phyloP scores from a whole-genome alignment of 345 rosid genomes.

The Triadica sebifera region DNA sequence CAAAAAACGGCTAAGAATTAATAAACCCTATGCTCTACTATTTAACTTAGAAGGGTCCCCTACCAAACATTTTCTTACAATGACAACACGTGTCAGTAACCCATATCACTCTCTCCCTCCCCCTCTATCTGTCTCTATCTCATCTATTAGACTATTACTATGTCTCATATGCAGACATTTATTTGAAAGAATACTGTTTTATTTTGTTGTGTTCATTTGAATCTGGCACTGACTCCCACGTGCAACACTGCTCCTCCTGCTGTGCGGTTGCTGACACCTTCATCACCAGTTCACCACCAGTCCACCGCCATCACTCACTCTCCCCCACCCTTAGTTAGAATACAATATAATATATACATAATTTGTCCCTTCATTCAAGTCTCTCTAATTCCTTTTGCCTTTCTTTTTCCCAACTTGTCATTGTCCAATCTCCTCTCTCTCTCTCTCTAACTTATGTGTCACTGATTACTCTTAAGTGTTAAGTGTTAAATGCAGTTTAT shows the following conservation, averaged over 20 bases:
- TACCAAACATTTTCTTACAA: not conserved
- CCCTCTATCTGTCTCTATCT: not conserved
- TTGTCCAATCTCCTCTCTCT: constrained; percentile 12
- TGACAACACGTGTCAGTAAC: constrained; percentile 16
- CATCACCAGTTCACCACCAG: not conserved
- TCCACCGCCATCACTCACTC: too few species aligned
- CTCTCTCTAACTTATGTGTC: not conserved
- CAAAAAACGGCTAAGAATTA: constrained; percentile 18
- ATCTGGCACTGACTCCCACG: constrained; percentile 45
- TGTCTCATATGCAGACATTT: not conserved
- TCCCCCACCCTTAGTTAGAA: not conserved
- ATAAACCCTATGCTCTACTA: constrained; percentile 4
- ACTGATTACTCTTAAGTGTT: not conserved
- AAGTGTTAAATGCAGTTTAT: constrained; percentile 30
- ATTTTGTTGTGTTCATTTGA: not conserved
- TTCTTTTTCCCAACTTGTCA: constrained; percentile 13
- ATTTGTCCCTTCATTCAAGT: constrained; percentile 28
- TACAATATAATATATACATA: not conserved
- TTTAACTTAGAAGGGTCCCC: constrained; percentile 11
- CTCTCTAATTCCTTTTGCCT: constrained; percentile 39
- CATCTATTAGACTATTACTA: too few species aligned
- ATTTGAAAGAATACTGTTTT: not conserved
- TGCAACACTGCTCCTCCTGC: constrained; percentile 25
- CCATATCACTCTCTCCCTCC: too few species aligned
- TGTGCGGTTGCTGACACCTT: not conserved